Base-by-base conservation (phyloP, 208 protist genomes). In the Tetramitus jugosus region DNA sequence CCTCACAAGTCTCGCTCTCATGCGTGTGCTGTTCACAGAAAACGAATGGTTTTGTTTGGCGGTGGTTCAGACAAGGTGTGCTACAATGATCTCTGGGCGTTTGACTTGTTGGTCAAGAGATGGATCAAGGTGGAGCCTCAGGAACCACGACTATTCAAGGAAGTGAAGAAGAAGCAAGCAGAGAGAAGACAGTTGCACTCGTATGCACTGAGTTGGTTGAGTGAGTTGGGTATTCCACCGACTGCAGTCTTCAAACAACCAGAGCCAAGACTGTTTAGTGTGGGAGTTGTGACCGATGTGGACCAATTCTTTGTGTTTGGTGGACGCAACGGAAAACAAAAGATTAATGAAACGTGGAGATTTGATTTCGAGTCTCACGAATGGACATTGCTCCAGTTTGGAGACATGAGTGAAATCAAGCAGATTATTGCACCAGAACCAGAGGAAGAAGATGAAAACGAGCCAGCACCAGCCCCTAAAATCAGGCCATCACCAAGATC, bases 261-360 rank as follows among this genome's bases (percentile, higher is more conserved):
- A 29, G 62, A 69, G 17, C 62, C 62, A 31, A 37, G 62, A 37
- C 26, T 69, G 31, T 69, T 69, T n/a, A 26, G 26, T n/a, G 33
- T 13, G 23, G 39, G 26, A 20, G 62, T 45, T 45, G 33, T 69
- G 13, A 43, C 26, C 23, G 62, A 69, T n/a, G 26, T 42, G 13
- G 62, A 69, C 43, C 0, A 37, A 69, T 43, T 69, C 35, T 45
- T 69, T 69, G 26, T 69, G 29, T 69, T 69, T 43, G 62, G 62
- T 31, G 62, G 62, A 2, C 37, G 62, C 37, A 69, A 69, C 13
- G 39, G 62, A 20, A 69, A 69, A 43, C 62, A 69, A 43, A 69
- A 43, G 39, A 69, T 69, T 69, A 43, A 43, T 29, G 62, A 69
- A 26, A 29, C 31, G 29, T 69, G 62, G 62, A 13, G 43, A 43